phyloP scores from a whole-genome alignment of 2,329 filamentous ascomycete species.

The Magnaporthiopsis incrustans region DNA sequence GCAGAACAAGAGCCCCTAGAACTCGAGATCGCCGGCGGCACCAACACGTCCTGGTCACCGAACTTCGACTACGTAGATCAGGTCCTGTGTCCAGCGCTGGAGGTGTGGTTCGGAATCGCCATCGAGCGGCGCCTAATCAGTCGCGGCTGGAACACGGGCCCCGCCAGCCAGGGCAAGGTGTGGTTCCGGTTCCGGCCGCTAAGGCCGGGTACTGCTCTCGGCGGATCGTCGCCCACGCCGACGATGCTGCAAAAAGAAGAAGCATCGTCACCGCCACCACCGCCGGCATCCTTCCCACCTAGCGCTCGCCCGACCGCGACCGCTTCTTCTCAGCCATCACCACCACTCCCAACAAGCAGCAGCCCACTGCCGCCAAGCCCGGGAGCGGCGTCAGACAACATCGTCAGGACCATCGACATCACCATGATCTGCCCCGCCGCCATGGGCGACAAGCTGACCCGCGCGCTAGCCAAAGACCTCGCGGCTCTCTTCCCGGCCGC shows the following conservation, averaged over 20 bases:
- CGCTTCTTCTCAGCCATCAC: constrained; percentile 19
- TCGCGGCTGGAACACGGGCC: constrained; percentile 45
- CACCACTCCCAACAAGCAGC: constrained; percentile 19
- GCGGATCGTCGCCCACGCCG: not conserved
- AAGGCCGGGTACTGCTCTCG: constrained; percentile 11
- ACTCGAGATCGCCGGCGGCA: constrained; percentile 48
- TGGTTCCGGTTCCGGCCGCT: constrained; percentile 37
- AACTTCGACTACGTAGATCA: constrained; percentile 58
- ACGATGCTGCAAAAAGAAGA: not conserved
- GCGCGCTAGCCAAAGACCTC: constrained; percentile 31
- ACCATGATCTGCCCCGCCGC: constrained; percentile 40
- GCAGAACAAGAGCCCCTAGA: constrained; percentile 30
- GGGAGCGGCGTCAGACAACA: constrained; percentile 3
- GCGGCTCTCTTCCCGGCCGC: constrained; percentile 32
- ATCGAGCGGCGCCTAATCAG: constrained; percentile 35
- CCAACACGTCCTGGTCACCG: constrained; percentile 48
- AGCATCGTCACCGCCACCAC: too few relatives aligned
- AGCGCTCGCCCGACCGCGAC: not conserved
- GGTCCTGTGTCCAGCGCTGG: constrained; percentile 46
- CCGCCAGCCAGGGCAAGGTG: constrained; percentile 31
- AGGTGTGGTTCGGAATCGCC: constrained; percentile 39
- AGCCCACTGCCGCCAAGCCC: constrained; percentile 8
- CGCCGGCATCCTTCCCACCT: too few relatives aligned
- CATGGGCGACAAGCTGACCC: constrained; percentile 33
- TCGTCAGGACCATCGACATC: constrained; percentile 39